These are phyloP conservation scores for Phaffia rhodozyma DNA, from an alignment of 1,284 basidiomycete species.

Conservation along the genomic window DNA sequence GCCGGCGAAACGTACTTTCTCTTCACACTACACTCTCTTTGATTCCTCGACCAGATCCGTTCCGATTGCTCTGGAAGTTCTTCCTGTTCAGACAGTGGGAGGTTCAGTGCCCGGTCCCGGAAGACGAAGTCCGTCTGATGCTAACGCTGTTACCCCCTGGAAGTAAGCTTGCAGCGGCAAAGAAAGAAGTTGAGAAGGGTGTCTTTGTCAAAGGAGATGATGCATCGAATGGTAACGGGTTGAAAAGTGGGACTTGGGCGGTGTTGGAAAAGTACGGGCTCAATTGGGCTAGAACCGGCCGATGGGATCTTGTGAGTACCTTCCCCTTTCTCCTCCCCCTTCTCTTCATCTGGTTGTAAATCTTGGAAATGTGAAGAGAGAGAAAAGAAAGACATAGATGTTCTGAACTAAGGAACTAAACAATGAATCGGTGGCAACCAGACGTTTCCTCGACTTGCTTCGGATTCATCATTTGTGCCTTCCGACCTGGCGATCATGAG, in stretches of 20 bases:
- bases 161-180: conserved; percentile 25
- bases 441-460: neutral
- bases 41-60: conserved; percentile 66
- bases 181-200: too few species aligned
- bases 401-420: too few species aligned
- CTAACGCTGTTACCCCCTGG: conserved; percentile 51
- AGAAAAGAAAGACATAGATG: too few species aligned
- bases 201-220: neutral
- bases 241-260: conserved; percentile 62
- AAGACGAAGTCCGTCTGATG: conserved; percentile 61
- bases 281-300: conserved; percentile 49
- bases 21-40: conserved; percentile 68
- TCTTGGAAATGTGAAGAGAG: too few species aligned
- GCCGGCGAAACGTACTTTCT: conserved; percentile 58
- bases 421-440: neutral
- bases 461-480: neutral
- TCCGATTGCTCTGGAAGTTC: conserved; percentile 50
- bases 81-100: conserved; percentile 53
- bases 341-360: neutral
- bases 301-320: conserved; percentile 70
- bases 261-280: conserved; percentile 68
- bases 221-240: neutral
- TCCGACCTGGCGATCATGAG: conserved; percentile 1
- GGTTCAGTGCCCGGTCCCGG: conserved; percentile 50
- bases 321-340: neutral